Conservation (phyloP, 1,139 yeast genomes). For the Debaryomyces fabryi region DNA sequence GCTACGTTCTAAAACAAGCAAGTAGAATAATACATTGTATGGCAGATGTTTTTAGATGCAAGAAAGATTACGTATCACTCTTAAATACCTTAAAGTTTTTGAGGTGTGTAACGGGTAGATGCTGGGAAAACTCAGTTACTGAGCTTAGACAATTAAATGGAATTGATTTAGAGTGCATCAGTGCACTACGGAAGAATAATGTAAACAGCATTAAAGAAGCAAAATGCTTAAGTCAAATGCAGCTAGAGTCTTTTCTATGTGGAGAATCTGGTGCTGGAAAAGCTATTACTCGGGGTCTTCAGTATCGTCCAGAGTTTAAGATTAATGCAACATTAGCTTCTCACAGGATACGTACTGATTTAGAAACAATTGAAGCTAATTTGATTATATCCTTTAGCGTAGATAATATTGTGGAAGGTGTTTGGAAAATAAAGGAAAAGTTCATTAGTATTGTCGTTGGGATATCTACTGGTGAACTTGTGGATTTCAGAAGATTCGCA, state of each 20-base stretch:
- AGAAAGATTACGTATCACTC: conserved; percentile 42
- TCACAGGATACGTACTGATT: conserved; percentile 9
- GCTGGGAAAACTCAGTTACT: conserved; percentile 52
- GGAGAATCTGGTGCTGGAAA: conserved; percentile 40
- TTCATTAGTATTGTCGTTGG: conserved; percentile 28
- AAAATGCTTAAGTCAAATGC: conserved; percentile 24
- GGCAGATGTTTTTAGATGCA: conserved; percentile 43
- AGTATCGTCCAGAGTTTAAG: conserved; percentile 29
- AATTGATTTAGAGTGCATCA: conserved; percentile 40
- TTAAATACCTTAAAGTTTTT: conserved; percentile 33
- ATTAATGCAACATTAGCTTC: conserved; percentile 11
- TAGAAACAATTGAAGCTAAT: conserved; percentile 12
- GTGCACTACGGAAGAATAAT: conserved; percentile 36
- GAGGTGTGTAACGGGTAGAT: conserved; percentile 40
- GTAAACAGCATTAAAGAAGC: conserved; percentile 32
- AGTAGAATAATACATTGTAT: conserved; percentile 44
- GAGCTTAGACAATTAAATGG: conserved; percentile 48
- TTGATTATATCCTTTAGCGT: conserved; percentile 26
- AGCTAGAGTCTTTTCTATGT: conserved; percentile 42
- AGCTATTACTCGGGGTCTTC: conserved; percentile 29
- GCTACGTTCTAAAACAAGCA: conserved; percentile 38
- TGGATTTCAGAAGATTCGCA: conserved; percentile 43
- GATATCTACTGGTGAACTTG: conserved; percentile 27
- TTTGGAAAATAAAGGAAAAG: conserved; percentile 35
- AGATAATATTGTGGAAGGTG: conserved; percentile 15